Percentiles rank a stretch among this genome's conserved stretches.
These are phyloP conservation scores for Sporisorium exsertum DNA, from an alignment of 1,284 basidiomycete species.

Conservation along the genomic window DNA sequence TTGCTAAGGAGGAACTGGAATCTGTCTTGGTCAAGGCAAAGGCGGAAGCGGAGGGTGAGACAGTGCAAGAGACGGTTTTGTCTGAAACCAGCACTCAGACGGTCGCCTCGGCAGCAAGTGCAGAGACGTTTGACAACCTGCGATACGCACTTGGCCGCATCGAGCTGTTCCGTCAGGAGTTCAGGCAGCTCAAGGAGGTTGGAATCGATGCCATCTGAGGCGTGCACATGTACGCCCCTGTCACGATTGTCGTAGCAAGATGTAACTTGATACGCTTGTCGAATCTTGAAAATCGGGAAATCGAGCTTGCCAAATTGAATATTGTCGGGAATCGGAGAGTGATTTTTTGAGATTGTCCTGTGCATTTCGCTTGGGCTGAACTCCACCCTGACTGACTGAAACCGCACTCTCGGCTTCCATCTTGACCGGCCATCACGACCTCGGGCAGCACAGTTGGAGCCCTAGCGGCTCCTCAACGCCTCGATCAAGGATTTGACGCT, in stretches of 20 bases:
- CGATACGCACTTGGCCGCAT: conserved; percentile 63
- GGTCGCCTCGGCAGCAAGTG: conserved; percentile 28
- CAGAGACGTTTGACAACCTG: conserved; percentile 64
- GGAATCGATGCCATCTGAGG: conserved; percentile 36
- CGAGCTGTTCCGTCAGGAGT: conserved; percentile 62
- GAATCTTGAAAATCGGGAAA: conserved; percentile 3
- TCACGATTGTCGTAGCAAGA: too few relatives aligned
- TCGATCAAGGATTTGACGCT: too few relatives aligned
- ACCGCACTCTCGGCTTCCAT: background rate
- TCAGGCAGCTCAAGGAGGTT: conserved; percentile 34
- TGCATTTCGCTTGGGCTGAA: background rate
- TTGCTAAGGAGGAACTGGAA: conserved; percentile 61
- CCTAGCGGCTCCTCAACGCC: conserved; percentile 1
- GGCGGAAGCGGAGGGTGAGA: conserved; percentile 31
- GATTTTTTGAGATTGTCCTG: background rate
- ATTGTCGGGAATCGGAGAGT: conserved; percentile 1
- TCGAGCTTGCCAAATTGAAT: background rate
- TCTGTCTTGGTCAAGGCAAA: conserved; percentile 39
- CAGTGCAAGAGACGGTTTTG: conserved; percentile 29
- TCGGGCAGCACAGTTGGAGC: background rate
- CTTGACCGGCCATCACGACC: background rate
- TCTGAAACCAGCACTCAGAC: conserved; percentile 11
- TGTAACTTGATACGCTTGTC: too few relatives aligned
- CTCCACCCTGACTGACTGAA: conserved; percentile 11
- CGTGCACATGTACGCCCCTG: too few relatives aligned